Conservation (phyloP, 2,329 filamentous ascomycete species). For the Dichotomopilus funicola region DNA sequence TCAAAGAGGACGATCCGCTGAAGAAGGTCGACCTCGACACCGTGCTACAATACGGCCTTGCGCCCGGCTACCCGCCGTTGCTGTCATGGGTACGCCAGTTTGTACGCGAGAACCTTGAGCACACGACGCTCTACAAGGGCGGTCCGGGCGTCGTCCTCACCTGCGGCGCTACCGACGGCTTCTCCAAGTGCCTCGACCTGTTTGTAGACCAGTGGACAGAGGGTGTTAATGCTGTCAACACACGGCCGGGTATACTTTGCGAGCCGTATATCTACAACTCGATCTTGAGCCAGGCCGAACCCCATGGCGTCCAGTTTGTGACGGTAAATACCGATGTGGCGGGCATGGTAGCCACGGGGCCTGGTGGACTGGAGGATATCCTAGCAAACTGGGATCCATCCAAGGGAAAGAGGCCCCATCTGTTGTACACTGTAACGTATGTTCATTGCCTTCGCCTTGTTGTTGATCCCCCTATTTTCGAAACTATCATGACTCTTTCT, state of each 20-base stretch:
- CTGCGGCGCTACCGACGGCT: conserved; percentile 79
- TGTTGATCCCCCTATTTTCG: not conserved
- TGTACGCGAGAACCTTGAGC: conserved; percentile 67
- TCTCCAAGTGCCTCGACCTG: conserved; percentile 68
- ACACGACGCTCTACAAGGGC: conserved; percentile 68
- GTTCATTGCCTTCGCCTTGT: not conserved
- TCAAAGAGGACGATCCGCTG: conserved; percentile 48
- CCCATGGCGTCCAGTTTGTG: conserved; percentile 65
- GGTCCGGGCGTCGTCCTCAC: conserved; percentile 75
- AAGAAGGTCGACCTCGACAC: conserved; percentile 74
- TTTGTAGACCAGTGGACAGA: conserved; percentile 71
- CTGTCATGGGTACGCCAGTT: conserved; percentile 75
- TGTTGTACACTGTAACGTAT: conserved; percentile 85
- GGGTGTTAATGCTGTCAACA: conserved; percentile 56
- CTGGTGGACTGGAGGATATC: conserved; percentile 69
- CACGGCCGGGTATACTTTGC: conserved; percentile 69
- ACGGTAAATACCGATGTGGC: conserved; percentile 70
- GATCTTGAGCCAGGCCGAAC: conserved; percentile 59
- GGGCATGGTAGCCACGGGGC: conserved; percentile 70
- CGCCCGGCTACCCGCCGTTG: conserved; percentile 73
- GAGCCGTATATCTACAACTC: conserved; percentile 80
- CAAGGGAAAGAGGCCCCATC: conserved; percentile 68
- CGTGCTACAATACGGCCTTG: conserved; percentile 81
- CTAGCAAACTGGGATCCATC: conserved; percentile 73
- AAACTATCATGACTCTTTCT: too few species aligned